phyloP scores from a whole-genome alignment of 1,284 basidiomycete species.

The Tilletia indica region DNA sequence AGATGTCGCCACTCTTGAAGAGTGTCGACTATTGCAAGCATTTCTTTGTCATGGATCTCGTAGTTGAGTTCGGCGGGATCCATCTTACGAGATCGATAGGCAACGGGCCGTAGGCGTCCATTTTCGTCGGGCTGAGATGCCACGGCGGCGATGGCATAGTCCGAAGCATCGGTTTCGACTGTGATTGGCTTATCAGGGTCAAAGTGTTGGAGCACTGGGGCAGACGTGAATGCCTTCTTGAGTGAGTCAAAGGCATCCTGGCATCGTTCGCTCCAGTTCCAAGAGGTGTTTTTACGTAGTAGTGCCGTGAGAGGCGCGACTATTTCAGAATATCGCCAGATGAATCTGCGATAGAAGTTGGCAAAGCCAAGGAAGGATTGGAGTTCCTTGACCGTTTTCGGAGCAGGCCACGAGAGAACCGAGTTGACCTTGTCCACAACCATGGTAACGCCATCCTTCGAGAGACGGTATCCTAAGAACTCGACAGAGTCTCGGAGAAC shows the following conservation, averaged over 20 bases:
- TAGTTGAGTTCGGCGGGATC: slow-evolving; percentile 23
- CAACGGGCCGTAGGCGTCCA: slow-evolving; percentile 5
- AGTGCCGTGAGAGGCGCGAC: slow-evolving; percentile 50
- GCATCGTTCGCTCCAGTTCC: slow-evolving; percentile 34
- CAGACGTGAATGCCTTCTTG: slow-evolving; percentile 51
- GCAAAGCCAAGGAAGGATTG: slow-evolving; percentile 56
- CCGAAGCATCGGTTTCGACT: slow-evolving; percentile 51
- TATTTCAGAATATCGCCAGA: slow-evolving; percentile 57
- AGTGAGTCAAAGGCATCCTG: slow-evolving; percentile 57
- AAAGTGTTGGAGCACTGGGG: slow-evolving; percentile 57
- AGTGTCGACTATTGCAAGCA: slow-evolving; percentile 22
- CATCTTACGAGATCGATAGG: slow-evolving; percentile 30
- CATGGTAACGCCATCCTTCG: slow-evolving; percentile 56
- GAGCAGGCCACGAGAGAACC: slow-evolving; percentile 57
- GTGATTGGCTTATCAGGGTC: slow-evolving; percentile 48
- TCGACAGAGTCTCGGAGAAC: slow-evolving; percentile 41
- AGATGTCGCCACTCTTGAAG: slow-evolving; percentile 20
- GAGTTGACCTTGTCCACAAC: slow-evolving; percentile 57
- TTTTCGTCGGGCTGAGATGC: slow-evolving; percentile 34
- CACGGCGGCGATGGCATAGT: slow-evolving; percentile 47
- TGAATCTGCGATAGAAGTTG: slow-evolving; percentile 60
- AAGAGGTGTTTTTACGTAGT: neutral
- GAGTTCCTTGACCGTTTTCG: slow-evolving; percentile 38
- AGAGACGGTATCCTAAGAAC: slow-evolving; percentile 59
- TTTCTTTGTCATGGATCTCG: slow-evolving; percentile 27